These are phyloP conservation scores for Aureobasidium sp. DNA, from an alignment of 2,329 filamentous ascomycete species.

Conservation along the genomic window DNA sequence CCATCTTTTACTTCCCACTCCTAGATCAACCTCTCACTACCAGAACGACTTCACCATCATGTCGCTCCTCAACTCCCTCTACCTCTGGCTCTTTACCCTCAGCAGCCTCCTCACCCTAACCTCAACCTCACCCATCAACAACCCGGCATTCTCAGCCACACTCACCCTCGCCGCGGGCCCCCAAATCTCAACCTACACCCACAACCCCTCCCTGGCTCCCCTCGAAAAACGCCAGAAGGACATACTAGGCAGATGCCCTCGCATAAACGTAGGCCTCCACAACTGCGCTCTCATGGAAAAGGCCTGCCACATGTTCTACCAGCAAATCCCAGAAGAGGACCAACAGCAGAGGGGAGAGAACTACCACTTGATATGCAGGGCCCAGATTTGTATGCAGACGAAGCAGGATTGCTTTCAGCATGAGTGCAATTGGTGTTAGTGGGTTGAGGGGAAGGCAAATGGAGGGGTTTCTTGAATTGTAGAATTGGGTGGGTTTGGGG, in stretches of 20 bases:
- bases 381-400: neutral
- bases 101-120: neutral
- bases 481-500: neutral
- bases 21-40: neutral
- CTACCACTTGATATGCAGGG: neutral
- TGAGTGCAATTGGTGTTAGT: neutral
- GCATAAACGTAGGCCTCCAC: neutral
- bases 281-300: neutral
- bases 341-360: neutral
- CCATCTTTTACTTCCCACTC: neutral
- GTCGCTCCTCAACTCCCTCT: neutral
- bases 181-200: neutral
- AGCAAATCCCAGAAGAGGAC: neutral
- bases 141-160: neutral
- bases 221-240: neutral
- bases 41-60: neutral
- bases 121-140: neutral
- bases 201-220: neutral
- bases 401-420: neutral
- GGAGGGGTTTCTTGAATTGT: no score
- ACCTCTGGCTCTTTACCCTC: neutral
- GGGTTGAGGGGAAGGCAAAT: no score
- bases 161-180: no score
- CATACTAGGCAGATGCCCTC: neutral
- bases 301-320: neutral